Evolutionary conservation across 2,329 filamentous ascomycete species (phyloP).

Genomic region (Periconia digitata): DNA sequence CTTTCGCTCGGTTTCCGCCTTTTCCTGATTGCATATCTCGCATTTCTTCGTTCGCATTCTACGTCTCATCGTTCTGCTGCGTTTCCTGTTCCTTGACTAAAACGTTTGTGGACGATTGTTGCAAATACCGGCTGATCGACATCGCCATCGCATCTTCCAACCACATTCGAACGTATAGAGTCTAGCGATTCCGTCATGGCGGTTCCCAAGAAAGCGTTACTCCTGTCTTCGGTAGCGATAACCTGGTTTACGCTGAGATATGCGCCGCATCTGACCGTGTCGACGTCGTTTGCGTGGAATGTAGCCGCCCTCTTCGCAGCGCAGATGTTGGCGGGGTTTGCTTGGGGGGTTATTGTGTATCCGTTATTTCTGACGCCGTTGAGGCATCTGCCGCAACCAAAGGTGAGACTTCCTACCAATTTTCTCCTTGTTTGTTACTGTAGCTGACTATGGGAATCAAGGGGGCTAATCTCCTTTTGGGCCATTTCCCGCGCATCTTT

Average conservation of each 20-base stretch:
- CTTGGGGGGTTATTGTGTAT: conserved; percentile 56
- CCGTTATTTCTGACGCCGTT: conserved; percentile 61
- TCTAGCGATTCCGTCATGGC: conserved; percentile 31
- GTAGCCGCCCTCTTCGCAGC: conserved; percentile 44
- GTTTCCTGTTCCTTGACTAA: too few relatives aligned
- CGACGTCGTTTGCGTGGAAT: conserved; percentile 41
- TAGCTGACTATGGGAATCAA: neutral
- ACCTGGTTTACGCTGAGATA: conserved; percentile 36
- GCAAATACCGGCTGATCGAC: too few relatives aligned
- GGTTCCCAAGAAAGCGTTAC: conserved; percentile 27
- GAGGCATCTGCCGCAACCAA: conserved; percentile 57
- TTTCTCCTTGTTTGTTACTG: neutral
- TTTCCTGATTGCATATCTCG: neutral
- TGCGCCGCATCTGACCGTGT: conserved; percentile 32
- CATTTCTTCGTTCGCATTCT: neutral
- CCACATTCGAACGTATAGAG: too few relatives aligned
- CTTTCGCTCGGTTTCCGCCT: neutral
- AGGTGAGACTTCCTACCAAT: conserved; percentile 40
- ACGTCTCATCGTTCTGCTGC: too few relatives aligned
- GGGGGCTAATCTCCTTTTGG: conserved; percentile 37
- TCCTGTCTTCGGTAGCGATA: conserved; percentile 26
- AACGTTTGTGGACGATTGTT: too few relatives aligned
- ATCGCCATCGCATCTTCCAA: too few relatives aligned
- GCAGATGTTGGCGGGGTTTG: conserved; percentile 35
- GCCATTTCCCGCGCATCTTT: conserved; percentile 47